These are phyloP conservation scores for Bruguiera sexangula DNA, from an alignment of 345 rosid genomes.

Conservation along the genomic window DNA sequence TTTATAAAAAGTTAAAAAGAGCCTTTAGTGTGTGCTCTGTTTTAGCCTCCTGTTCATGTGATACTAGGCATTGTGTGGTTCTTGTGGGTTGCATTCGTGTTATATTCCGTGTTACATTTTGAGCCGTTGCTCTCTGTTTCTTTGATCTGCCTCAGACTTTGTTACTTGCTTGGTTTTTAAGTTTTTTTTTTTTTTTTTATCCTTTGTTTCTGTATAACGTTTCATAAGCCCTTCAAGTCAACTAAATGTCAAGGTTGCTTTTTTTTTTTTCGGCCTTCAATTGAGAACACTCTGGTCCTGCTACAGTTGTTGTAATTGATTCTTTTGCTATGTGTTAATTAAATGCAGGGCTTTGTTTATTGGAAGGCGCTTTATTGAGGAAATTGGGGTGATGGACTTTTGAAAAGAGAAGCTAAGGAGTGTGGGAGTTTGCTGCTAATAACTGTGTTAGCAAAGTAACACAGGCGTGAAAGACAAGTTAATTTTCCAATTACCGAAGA, in stretches of 20 bases:
- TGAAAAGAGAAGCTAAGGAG: background rate
- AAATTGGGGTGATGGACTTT: slow-evolving; percentile 5
- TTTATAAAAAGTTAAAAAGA: too few relatives aligned
- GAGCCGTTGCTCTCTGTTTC: background rate
- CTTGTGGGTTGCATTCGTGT: background rate
- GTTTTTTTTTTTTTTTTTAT: background rate
- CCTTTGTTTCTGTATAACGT: too few relatives aligned
- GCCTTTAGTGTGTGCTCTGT: too few relatives aligned
- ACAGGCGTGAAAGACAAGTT: slow-evolving; percentile 9
- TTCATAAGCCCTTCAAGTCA: background rate
- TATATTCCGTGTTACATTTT: background rate
- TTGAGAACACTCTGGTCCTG: background rate
- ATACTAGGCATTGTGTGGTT: background rate
- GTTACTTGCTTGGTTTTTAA: slow-evolving; percentile 12
- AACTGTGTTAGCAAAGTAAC: background rate
- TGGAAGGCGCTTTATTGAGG: background rate
- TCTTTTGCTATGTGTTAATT: too few relatives aligned
- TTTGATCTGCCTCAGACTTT: background rate
- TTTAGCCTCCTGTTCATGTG: too few relatives aligned
- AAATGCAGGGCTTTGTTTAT: slow-evolving; percentile 11
- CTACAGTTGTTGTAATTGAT: background rate
- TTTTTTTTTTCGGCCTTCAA: too few relatives aligned
- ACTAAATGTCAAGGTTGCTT: slow-evolving; percentile 6
- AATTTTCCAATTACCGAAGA: background rate
- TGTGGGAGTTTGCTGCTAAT: background rate